These are phyloP conservation scores for Colletotrichum viniferum DNA, from an alignment of 2,329 filamentous ascomycete genomes.

Conservation along the genomic window DNA sequence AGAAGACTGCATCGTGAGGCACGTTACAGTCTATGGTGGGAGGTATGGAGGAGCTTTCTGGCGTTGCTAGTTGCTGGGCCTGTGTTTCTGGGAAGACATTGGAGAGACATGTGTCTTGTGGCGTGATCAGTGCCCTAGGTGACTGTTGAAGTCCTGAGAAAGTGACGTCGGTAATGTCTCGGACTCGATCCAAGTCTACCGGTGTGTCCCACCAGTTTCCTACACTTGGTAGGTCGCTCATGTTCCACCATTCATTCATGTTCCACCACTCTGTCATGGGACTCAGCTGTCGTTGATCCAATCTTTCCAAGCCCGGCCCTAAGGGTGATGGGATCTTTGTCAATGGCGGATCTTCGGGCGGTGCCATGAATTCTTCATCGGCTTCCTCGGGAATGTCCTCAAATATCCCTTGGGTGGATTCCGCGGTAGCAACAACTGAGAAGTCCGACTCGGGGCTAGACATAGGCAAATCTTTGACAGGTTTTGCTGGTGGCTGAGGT, in stretches of 20 bases:
- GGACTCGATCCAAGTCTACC: background rate
- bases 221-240: background rate
- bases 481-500: background rate
- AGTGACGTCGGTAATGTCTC: background rate
- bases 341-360: background rate
- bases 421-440: background rate
- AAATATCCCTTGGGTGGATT: background rate
- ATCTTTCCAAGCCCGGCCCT: background rate
- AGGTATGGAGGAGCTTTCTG: background rate
- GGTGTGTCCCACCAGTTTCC: background rate
- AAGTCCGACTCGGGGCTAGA: background rate
- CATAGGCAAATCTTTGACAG: background rate
- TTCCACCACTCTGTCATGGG: background rate
- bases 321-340: background rate
- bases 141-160: background rate
- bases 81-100: background rate
- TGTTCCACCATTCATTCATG: constrained; percentile 1
- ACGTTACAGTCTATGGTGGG: background rate
- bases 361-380: background rate
- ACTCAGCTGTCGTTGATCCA: background rate
- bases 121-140: background rate
- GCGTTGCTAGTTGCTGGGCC: background rate
- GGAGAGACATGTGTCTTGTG: background rate
- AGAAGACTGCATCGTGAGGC: constrained; percentile 35
- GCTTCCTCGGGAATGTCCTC: background rate